Percentiles rank a stretch among this genome's conserved stretches.
Conservation (phyloP, 1,284 basidiomycete genomes). For the Dichomitus squalens region DNA sequence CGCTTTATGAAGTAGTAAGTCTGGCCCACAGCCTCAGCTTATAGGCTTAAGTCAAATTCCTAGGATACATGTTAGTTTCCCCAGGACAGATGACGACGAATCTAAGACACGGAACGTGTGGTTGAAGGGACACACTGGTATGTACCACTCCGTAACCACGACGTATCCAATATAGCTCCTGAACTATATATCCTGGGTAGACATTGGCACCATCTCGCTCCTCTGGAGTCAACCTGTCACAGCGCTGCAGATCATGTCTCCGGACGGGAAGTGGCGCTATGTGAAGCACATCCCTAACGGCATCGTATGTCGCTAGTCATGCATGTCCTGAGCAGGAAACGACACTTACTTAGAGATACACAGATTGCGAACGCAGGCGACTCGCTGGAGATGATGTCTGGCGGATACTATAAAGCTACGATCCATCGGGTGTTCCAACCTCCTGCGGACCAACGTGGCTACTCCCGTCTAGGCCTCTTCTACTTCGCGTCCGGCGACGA, state of each 20-base stretch:
- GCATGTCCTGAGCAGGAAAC: not conserved
- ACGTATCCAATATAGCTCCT: too few species aligned
- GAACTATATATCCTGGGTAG: too few species aligned
- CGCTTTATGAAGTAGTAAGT: constrained; percentile 41
- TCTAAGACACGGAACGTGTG: too few species aligned
- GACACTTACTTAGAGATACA: not conserved
- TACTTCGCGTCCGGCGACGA: constrained; percentile 43
- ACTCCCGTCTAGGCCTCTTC: constrained; percentile 52
- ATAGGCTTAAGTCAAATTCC: not conserved
- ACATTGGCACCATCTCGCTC: constrained; percentile 56
- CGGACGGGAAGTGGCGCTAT: constrained; percentile 59
- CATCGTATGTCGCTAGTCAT: constrained; percentile 37
- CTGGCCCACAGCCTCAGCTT: too few species aligned
- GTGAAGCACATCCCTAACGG: constrained; percentile 61
- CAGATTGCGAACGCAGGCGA: constrained; percentile 64
- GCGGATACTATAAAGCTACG: constrained; percentile 45
- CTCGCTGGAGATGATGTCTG: constrained; percentile 56
- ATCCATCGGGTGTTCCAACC: constrained; percentile 46
- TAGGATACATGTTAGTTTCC: constrained; percentile 19
- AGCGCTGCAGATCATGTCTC: constrained; percentile 56
- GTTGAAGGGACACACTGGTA: constrained; percentile 37
- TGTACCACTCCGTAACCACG: not conserved
- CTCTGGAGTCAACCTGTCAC: constrained; percentile 63
- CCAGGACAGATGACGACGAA: too few species aligned
- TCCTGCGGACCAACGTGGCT: constrained; percentile 48